Conservation (phyloP, 371 early-diverging fungal species). For the Apophysomyces sp. region DNA sequence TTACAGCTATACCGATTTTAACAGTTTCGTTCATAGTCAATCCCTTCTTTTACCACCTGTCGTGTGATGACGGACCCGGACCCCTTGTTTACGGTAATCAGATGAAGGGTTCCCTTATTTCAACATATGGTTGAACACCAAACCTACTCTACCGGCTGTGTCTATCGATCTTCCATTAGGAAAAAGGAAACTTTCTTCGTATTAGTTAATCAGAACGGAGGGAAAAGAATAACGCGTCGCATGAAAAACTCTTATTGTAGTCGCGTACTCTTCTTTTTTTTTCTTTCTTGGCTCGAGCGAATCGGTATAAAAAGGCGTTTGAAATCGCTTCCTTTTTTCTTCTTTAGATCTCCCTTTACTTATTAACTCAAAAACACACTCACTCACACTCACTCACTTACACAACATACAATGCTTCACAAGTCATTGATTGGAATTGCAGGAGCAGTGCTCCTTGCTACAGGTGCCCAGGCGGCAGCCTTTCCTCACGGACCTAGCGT, state of each 20-base stretch:
- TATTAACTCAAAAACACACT: not conserved
- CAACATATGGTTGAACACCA: too few relatives aligned
- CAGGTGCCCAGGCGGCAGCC: constrained; percentile 2
- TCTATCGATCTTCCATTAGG: not conserved
- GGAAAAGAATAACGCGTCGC: not conserved
- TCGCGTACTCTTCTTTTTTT: too few relatives aligned
- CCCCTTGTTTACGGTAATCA: too few relatives aligned
- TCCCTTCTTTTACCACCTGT: too few relatives aligned
- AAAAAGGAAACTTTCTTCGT: constrained; percentile 1
- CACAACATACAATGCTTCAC: not conserved
- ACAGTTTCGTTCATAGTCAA: too few relatives aligned
- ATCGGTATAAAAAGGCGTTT: not conserved
- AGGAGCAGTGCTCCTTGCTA: not conserved
- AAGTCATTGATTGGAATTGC: not conserved
- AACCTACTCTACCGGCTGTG: too few relatives aligned
- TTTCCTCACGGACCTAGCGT: constrained; percentile 7
- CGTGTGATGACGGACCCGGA: too few relatives aligned
- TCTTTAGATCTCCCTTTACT: constrained; percentile 4
- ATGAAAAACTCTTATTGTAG: not conserved
- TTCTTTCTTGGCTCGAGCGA: not conserved
- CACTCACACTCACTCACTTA: too few relatives aligned
- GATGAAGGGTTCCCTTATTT: too few relatives aligned
- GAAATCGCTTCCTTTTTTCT: not conserved
- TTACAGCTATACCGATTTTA: too few relatives aligned
- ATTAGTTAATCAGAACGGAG: not conserved